Evolutionary conservation across 1,139 yeast genomes (phyloP).

Genomic region (Eremothecium coryli): DNA sequence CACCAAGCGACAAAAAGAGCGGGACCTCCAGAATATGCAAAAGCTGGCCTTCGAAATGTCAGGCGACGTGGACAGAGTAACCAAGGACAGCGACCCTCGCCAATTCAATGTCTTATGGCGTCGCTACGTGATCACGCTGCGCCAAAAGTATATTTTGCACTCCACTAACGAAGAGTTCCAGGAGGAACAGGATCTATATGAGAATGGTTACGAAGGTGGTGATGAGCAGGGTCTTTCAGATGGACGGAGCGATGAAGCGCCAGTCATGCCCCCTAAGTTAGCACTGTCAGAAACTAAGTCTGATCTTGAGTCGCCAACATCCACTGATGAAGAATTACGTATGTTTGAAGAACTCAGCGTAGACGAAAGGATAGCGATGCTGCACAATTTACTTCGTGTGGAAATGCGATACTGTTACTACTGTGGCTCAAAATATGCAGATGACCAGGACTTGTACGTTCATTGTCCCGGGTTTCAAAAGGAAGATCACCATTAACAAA

Average conservation of each 20-base stretch:
- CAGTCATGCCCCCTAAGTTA: background rate
- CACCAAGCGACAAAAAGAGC: slow-evolving; percentile 12
- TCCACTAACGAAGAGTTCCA: background rate
- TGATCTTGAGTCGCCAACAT: slow-evolving; percentile 14
- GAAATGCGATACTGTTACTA: slow-evolving; percentile 39
- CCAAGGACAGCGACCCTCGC: slow-evolving; percentile 21
- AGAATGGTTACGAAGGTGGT: background rate
- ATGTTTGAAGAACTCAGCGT: slow-evolving; percentile 25
- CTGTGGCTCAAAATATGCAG: slow-evolving; percentile 38
- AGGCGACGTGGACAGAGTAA: slow-evolving; percentile 24
- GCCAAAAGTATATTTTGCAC: background rate
- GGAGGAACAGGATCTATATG: too few relatives aligned
- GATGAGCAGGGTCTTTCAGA: background rate
- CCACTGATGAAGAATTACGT: slow-evolving; percentile 29
- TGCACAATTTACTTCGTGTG: slow-evolving; percentile 33
- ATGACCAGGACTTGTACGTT: slow-evolving; percentile 32
- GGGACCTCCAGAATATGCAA: slow-evolving; percentile 24
- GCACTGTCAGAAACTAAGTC: slow-evolving; percentile 5
- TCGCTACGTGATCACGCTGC: slow-evolving; percentile 20
- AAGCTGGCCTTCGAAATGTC: slow-evolving; percentile 29
- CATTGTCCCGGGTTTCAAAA: slow-evolving; percentile 41
- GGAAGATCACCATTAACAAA: slow-evolving; percentile 32
- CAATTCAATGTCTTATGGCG: slow-evolving; percentile 33
- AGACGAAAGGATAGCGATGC: slow-evolving; percentile 25
- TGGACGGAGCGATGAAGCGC: background rate